Evolutionary conservation across 2,329 filamentous ascomycete genomes (phyloP), one percentile per base, ranked within the genome.

Genomic region (Epichloe aotearoae): DNA sequence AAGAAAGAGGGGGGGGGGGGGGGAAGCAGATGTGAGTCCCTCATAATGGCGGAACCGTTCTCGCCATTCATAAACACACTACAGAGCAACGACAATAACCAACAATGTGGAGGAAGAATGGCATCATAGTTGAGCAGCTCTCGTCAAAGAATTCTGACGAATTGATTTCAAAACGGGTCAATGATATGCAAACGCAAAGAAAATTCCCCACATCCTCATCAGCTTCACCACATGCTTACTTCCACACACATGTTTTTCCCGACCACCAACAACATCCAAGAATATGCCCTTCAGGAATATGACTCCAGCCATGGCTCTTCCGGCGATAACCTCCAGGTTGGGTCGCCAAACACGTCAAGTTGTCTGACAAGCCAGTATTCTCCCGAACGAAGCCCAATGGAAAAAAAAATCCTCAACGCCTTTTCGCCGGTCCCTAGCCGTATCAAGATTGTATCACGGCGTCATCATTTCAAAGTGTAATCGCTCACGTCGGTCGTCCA

Each of bases 101-200:
- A 46, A 46, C 37, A 48, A 41, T 48, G 10, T 33, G 7, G 37
- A 7, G 34, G 15, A 34, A 48, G 23, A 48, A 30, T 20, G 8
- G 23, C 19, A 48, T 15, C 26, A 2, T 23, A 14, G 20, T 40
- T 15, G 36, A n/a, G n/a, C 10, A 30, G 15, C 46, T 14, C 37
- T 14, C 20, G 7, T 30, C n/a, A 40, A 14, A 17, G 14, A 12
- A 26, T 30, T 30, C 15, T 6, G 19, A 23, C 10, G 19, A 4
- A 14, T 15, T 14, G 14, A 23, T 38, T 26, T 7, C 14, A n/a
- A 33, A 14, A 15, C 26, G 5, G 37, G 5, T 36, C 38, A 41
- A 48, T 42, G 7, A 39, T 19, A 11, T 20, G 34, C 7, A 33
- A 48, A 41, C 37, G 26, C 37, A 41, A 48, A 6, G n/a, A 14